phyloP scores from a whole-genome alignment of 768 basidiomycete genomes.

The Boletus eberwhitei region DNA sequence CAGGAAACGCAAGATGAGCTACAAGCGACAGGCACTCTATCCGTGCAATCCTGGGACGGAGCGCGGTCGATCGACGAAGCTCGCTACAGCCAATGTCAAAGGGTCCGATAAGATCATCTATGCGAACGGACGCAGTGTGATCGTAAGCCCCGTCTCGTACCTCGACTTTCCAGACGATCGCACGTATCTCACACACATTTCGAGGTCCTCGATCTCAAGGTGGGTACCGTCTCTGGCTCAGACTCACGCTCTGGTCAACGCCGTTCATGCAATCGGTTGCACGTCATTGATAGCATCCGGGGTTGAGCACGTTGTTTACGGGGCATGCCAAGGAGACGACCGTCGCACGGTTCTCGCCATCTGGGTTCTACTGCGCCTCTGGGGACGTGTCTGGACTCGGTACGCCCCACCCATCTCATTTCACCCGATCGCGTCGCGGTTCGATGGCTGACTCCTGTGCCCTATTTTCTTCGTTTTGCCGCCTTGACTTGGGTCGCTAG shows the following conservation, averaged over 20 bases:
- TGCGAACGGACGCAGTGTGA: slow-evolving; percentile 77
- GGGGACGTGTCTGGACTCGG: slow-evolving; percentile 81
- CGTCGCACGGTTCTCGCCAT: slow-evolving; percentile 88
- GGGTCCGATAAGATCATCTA: slow-evolving; percentile 73
- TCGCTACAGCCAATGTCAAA: slow-evolving; percentile 55
- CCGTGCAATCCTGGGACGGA: slow-evolving; percentile 69
- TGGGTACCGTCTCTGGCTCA: slow-evolving; percentile 31
- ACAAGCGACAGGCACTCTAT: slow-evolving; percentile 48
- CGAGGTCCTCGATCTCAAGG: slow-evolving; percentile 83
- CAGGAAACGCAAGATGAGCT: slow-evolving; percentile 40
- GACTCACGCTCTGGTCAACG: background rate
- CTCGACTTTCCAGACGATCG: background rate
- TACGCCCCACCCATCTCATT: slow-evolving; percentile 29
- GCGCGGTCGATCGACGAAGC: slow-evolving; percentile 68
- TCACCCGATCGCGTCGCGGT: background rate
- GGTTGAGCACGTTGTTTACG: slow-evolving; percentile 60
- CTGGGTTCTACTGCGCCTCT: slow-evolving; percentile 94
- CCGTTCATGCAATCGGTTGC: background rate
- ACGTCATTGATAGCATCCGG: slow-evolving; percentile 52
- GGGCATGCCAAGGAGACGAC: slow-evolving; percentile 84
- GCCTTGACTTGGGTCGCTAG: slow-evolving; percentile 33
- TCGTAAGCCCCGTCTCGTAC: slow-evolving; percentile 53
- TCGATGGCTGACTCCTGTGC: background rate
- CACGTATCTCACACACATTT: background rate
- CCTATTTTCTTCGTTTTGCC: background rate